Evolutionary conservation across 1,284 basidiomycete genomes (phyloP).

Genomic region (Sanghuangporus baumii): DNA sequence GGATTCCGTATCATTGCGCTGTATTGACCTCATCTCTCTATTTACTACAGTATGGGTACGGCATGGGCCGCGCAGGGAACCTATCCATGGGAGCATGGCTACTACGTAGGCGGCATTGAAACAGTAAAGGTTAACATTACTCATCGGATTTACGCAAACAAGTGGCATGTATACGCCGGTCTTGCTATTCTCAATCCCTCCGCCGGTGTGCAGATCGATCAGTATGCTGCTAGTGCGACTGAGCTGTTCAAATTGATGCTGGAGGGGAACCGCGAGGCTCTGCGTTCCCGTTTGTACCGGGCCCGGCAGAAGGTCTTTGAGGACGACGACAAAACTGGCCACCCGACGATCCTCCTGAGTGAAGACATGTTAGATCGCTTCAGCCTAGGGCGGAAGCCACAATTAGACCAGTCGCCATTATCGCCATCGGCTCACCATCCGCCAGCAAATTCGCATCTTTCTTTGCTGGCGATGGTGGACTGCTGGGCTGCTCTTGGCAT

Average conservation of each 20-base stretch:
- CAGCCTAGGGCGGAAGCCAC: constrained; percentile 59
- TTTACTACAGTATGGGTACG: constrained; percentile 80
- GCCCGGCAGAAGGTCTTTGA: constrained; percentile 77
- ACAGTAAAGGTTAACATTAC: constrained; percentile 98
- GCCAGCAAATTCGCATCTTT: constrained; percentile 84
- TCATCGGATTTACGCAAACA: constrained; percentile 92
- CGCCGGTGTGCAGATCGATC: constrained; percentile 86
- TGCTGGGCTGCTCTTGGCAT: constrained; percentile 90
- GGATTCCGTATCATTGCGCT: neutral
- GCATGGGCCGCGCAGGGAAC: constrained; percentile 79
- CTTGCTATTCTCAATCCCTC: constrained; percentile 94
- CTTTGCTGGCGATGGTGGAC: constrained; percentile 97
- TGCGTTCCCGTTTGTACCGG: constrained; percentile 71
- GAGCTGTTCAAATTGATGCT: constrained; percentile 98
- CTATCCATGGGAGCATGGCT: constrained; percentile 95
- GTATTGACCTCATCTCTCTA: neutral
- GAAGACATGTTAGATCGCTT: constrained; percentile 89
- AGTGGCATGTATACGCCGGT: constrained; percentile 99
- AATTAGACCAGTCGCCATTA: constrained; percentile 17
- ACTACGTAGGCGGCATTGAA: constrained; percentile 97
- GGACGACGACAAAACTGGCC: constrained; percentile 23
- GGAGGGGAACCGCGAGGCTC: constrained; percentile 59
- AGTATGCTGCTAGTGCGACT: constrained; percentile 81
- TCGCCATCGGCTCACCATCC: constrained; percentile 8
- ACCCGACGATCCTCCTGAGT: constrained; percentile 75